A percentile compares a stretch with the other conserved stretches of the same genome.
Evolutionary conservation across 225 moss, liverwort and hornwort genomes (phyloP).

Genomic region (Straminergon stramineum): DNA sequence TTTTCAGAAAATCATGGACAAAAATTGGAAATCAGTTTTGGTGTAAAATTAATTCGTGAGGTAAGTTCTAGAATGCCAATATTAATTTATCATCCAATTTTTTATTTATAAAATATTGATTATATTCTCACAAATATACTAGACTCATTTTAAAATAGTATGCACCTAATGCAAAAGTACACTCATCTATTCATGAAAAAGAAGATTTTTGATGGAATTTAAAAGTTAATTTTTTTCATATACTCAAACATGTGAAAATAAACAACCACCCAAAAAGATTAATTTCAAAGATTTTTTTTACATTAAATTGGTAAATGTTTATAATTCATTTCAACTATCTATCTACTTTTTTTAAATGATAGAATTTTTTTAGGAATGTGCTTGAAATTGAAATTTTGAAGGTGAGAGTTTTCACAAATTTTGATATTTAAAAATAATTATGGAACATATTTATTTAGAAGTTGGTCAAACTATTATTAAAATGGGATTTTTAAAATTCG

Average conservation of each 20-base stretch:
- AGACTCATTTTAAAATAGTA: neutral
- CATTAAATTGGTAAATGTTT: neutral
- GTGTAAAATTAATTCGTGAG: neutral
- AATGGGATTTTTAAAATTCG: neutral
- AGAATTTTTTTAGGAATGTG: neutral
- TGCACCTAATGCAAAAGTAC: rapidly evolving
- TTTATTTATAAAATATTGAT: neutral
- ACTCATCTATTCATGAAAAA: neutral
- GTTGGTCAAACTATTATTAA: neutral
- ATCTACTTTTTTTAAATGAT: neutral
- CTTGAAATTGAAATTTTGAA: neutral
- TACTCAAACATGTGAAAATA: neutral
- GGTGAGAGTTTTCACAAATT: neutral
- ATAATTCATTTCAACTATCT: neutral
- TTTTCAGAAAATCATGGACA: neutral
- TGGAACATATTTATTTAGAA: neutral
- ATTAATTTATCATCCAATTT: neutral
- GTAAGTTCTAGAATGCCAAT: neutral
- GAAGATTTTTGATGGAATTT: neutral
- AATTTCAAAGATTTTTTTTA: neutral
- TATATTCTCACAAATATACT: neutral
- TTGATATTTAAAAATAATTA: no score
- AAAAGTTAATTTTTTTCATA: neutral
- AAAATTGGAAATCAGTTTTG: neutral
- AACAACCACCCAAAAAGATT: neutral